Percentiles rank a stretch among this genome's conserved stretches.
These are phyloP conservation scores for Zasmidium cellare DNA, from an alignment of 2,329 filamentous ascomycete genomes.

Conservation along the genomic window DNA sequence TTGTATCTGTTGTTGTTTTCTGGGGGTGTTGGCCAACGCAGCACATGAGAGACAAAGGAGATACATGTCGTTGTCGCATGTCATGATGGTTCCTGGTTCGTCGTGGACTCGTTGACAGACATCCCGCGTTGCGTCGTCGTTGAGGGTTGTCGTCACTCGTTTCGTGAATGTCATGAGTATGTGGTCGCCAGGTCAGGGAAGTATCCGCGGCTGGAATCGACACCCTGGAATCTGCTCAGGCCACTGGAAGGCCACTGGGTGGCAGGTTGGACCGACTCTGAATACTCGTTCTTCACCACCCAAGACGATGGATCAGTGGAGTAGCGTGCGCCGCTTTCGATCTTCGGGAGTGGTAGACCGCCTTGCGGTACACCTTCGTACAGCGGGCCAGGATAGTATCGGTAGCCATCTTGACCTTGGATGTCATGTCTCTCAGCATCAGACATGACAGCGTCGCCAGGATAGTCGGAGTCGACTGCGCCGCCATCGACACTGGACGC, in stretches of 20 bases:
- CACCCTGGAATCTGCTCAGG: slow-evolving; percentile 47
- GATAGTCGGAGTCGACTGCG: slow-evolving; percentile 30
- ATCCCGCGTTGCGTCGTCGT: background rate
- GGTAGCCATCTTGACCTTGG: slow-evolving; percentile 44
- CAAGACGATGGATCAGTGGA: slow-evolving; percentile 35
- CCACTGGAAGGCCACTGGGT: slow-evolving; percentile 41
- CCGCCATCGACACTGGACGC: slow-evolving; percentile 36
- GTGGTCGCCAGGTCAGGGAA: slow-evolving; percentile 42
- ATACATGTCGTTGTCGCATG: slow-evolving; percentile 1
- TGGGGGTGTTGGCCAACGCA: slow-evolving; percentile 22
- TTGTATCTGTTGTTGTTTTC: too few relatives aligned
- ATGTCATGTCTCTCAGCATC: slow-evolving; percentile 45
- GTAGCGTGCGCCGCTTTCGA: slow-evolving; percentile 26
- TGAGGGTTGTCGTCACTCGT: background rate
- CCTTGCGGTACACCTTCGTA: slow-evolving; percentile 40
- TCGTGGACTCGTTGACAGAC: background rate
- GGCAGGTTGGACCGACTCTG: slow-evolving; percentile 34
- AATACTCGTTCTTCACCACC: slow-evolving; percentile 45
- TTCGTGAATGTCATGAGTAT: slow-evolving; percentile 13
- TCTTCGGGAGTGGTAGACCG: slow-evolving; percentile 34
- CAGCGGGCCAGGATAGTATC: slow-evolving; percentile 48
- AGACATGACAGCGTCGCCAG: slow-evolving; percentile 41
- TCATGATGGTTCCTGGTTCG: background rate
- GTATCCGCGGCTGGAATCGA: slow-evolving; percentile 49
- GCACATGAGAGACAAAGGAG: slow-evolving; percentile 28